Conservation (phyloP, 208 protist species). For the Phytomonas francai region DNA sequence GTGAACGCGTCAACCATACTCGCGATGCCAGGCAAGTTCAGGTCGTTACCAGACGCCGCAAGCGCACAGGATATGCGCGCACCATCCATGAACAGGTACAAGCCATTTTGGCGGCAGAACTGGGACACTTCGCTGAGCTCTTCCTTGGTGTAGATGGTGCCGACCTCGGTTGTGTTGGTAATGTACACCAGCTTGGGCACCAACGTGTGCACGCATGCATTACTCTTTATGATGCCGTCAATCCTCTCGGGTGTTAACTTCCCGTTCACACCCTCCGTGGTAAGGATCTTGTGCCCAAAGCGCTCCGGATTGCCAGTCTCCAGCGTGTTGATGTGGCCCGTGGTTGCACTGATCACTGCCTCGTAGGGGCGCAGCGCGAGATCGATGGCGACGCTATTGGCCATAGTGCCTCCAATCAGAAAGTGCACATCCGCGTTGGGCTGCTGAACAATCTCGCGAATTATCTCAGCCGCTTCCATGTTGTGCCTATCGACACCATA, state of each 20-base stretch:
- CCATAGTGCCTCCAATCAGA: conserved; percentile 32
- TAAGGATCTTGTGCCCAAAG: conserved; percentile 41
- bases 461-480: conserved; percentile 15
- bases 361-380: conserved; percentile 33
- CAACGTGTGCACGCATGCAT: conserved; percentile 38
- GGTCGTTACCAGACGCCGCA: conserved; percentile 17
- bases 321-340: conserved; percentile 39
- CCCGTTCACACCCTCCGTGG: conserved; percentile 19
- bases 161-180: conserved; percentile 44
- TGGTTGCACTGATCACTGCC: conserved; percentile 21
- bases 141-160: conserved; percentile 33
- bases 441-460: conserved; percentile 19
- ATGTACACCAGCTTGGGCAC: conserved; percentile 38
- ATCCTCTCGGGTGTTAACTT: conserved; percentile 28
- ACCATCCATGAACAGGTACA: conserved; percentile 43
- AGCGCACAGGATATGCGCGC: conserved; percentile 32
- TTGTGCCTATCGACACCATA: conserved; percentile 34
- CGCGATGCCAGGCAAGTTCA: conserved; percentile 35
- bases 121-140: conserved; percentile 27
- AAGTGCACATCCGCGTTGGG: conserved; percentile 34
- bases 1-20: conserved; percentile 37
- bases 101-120: conserved; percentile 20
- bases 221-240: conserved; percentile 17
- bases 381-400: conserved; percentile 24
- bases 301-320: conserved; percentile 44